phyloP scores from a whole-genome alignment of 129 eudicot genomes.

The Sambucus nigra region DNA sequence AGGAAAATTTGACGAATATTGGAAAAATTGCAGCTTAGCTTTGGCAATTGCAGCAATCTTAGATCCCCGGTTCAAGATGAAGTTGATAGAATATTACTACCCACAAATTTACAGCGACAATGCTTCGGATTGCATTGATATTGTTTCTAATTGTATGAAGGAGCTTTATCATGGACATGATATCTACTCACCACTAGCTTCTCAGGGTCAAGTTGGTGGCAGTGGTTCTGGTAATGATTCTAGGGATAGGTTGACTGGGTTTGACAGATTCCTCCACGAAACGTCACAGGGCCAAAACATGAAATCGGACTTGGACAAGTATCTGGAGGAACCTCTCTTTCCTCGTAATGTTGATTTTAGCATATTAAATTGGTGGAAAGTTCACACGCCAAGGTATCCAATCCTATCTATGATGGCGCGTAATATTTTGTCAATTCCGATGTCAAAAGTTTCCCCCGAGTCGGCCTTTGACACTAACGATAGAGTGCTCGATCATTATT shows the following conservation, averaged over 20 bases:
- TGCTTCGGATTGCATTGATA: conserved; percentile 61
- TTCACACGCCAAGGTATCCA: conserved; percentile 90
- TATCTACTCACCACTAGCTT: conserved; percentile 45
- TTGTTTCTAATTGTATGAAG: conserved; percentile 76
- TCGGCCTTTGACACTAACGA: conserved; percentile 48
- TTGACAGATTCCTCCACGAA: conserved; percentile 71
- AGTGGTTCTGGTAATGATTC: conserved; percentile 24
- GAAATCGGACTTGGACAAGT: conserved; percentile 78
- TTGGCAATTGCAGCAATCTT: conserved; percentile 83
- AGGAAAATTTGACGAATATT: conserved; percentile 76
- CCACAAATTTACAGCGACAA: conserved; percentile 64
- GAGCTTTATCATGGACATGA: conserved; percentile 81
- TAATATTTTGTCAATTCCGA: conserved; percentile 72
- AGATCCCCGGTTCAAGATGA: conserved; percentile 87
- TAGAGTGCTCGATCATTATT: conserved; percentile 47
- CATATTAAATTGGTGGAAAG: conserved; percentile 87
- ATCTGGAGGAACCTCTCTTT: conserved; percentile 84
- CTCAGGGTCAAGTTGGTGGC: conserved; percentile 41
- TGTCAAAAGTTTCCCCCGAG: conserved; percentile 61
- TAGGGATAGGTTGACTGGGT: conserved; percentile 60
- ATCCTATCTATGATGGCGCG: conserved; percentile 88
- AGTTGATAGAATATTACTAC: conserved; percentile 81
- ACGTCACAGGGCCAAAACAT: conserved; percentile 64
- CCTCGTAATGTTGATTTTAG: conserved; percentile 72
- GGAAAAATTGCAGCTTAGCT: conserved; percentile 90